phyloP scores from a whole-genome alignment of 2,329 filamentous ascomycete species.

The Pseudogymnoascus sp. region DNA sequence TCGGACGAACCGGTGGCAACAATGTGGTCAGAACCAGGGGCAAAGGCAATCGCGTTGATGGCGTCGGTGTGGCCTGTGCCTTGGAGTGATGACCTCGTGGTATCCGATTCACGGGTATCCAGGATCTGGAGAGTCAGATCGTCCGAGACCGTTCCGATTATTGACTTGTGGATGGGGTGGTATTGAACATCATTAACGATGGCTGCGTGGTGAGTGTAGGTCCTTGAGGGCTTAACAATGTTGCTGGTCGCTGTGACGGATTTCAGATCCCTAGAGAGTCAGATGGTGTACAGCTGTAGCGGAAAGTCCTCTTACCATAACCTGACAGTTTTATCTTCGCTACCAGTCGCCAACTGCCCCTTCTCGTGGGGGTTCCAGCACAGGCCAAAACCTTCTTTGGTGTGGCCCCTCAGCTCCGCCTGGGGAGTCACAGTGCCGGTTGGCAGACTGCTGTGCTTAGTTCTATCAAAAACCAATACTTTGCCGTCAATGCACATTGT shows the following conservation, averaged over 20 bases:
- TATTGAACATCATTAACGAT: conserved; percentile 97
- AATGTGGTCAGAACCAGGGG: conserved; percentile 80
- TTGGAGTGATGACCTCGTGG: conserved; percentile 58
- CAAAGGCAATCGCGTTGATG: conserved; percentile 93
- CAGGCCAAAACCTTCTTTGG: conserved; percentile 81
- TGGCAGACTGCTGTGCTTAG: conserved; percentile 78
- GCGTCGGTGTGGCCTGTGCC: conserved; percentile 79
- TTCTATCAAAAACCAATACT: conserved; percentile 90
- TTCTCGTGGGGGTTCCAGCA: conserved; percentile 82
- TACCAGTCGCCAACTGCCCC: conserved; percentile 79
- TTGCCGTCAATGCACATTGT: conserved; percentile 82
- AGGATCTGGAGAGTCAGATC: conserved; percentile 89
- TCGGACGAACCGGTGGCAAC: conserved; percentile 91
- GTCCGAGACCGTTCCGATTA: conserved; percentile 90
- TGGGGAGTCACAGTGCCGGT: conserved; percentile 69
- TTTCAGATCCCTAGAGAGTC: conserved; percentile 60
- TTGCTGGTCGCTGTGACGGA: conserved; percentile 62
- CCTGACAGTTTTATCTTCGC: conserved; percentile 83
- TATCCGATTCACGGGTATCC: conserved; percentile 65
- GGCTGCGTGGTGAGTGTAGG: conserved; percentile 79
- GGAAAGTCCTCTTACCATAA: conserved; percentile 57
- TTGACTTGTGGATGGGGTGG: conserved; percentile 73
- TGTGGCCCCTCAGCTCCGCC: conserved; percentile 77
- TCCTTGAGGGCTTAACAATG: conserved; percentile 59
- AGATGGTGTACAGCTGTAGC: conserved; percentile 10